A percentile compares a stretch with the other conserved stretches of the same genome.
phyloP scores from a whole-genome alignment of 345 rosid genomes.

The Iberis pinnata region DNA sequence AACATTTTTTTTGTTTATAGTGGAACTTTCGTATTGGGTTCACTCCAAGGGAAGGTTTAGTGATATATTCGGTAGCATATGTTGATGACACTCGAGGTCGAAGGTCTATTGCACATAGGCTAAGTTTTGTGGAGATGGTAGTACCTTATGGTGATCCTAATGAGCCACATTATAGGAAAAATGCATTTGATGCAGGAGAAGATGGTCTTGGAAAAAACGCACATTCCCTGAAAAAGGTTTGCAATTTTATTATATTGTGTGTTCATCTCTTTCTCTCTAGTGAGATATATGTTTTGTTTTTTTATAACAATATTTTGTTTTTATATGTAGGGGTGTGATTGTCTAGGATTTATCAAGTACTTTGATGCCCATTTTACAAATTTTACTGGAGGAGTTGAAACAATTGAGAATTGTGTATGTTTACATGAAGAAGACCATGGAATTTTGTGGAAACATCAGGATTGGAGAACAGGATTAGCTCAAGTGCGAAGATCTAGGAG shows the following conservation, averaged over 20 bases:
- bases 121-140: conserved; percentile 94
- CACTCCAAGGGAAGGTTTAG: conserved; percentile 87
- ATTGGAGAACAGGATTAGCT: conserved; percentile 93
- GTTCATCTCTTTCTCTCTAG: conserved; percentile 11
- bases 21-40: conserved; percentile 95
- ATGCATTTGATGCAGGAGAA: conserved; percentile 97
- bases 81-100: conserved; percentile 85
- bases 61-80: conserved; percentile 84
- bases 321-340: conserved; percentile 82
- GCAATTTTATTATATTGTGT: conserved; percentile 18
- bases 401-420: conserved; percentile 85
- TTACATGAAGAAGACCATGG: conserved; percentile 95
- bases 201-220: conserved; percentile 95
- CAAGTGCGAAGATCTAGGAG: conserved; percentile 90
- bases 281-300: no score
- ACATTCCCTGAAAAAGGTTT: conserved; percentile 88
- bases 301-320: no score
- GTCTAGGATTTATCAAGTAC: conserved; percentile 80
- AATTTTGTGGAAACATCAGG: conserved; percentile 92
- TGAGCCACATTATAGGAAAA: conserved; percentile 86
- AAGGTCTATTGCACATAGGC: conserved; percentile 81
- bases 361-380: conserved; percentile 86
- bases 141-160: conserved; percentile 97
- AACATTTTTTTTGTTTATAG: conserved; percentile 42
- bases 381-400: conserved; percentile 86